Conservation (phyloP, 2,329 filamentous ascomycete species). For the Xylariaceae sp. region DNA sequence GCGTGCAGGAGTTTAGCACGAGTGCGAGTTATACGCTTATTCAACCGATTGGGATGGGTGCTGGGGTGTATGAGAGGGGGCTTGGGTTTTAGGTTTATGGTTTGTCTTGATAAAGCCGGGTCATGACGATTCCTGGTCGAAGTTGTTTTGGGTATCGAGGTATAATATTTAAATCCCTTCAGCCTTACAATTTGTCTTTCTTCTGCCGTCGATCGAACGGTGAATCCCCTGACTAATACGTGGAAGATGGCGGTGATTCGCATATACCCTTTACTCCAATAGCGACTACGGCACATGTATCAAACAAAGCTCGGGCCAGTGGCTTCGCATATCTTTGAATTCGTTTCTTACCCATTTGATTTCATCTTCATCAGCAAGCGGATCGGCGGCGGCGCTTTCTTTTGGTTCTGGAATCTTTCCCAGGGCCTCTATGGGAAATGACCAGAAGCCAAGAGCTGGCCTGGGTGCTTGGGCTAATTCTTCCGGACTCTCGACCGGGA, state of each 20-base stretch:
- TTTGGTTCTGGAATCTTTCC: background rate
- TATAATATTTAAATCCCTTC: too few species aligned
- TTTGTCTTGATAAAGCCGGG: too few species aligned
- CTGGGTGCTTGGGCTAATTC: slow-evolving; percentile 5
- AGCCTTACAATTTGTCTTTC: too few species aligned
- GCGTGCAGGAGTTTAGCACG: slow-evolving; percentile 40
- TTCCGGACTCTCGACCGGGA: slow-evolving; percentile 8
- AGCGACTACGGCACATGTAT: background rate
- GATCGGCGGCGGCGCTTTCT: too few species aligned
- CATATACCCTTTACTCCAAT: too few species aligned
- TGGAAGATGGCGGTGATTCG: too few species aligned
- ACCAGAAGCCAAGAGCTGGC: slow-evolving; percentile 12
- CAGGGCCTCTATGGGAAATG: slow-evolving; percentile 12
- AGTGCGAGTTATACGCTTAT: slow-evolving; percentile 36
- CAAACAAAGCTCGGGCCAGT: slow-evolving; percentile 9
- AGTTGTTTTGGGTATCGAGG: too few species aligned
- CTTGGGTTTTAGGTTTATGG: slow-evolving; percentile 10
- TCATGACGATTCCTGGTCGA: too few species aligned
- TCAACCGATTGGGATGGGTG: slow-evolving; percentile 34
- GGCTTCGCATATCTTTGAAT: slow-evolving; percentile 7
- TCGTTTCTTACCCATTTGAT: slow-evolving; percentile 1
- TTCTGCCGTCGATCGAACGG: too few species aligned
- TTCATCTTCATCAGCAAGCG: background rate
- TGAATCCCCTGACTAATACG: too few species aligned
- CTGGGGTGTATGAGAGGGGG: slow-evolving; percentile 12